Evolutionary conservation across 306 rosid species (phyloP).

Genomic region (Vachellia pachyceras): DNA sequence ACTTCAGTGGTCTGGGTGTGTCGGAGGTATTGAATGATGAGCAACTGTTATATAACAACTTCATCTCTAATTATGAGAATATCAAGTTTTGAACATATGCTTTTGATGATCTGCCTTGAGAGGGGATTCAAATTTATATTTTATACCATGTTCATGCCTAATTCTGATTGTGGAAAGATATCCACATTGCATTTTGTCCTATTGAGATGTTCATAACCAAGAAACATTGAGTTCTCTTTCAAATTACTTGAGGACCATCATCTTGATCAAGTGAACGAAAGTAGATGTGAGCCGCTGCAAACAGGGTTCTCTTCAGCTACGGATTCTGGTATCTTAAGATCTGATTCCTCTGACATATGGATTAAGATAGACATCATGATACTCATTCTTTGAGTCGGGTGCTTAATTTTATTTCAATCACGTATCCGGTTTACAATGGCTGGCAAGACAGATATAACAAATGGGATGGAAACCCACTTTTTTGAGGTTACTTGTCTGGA

Average conservation of each 20-base stretch:
- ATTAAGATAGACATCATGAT: constrained; percentile 15
- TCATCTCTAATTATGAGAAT: constrained; percentile 44
- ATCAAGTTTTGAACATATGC: constrained; percentile 42
- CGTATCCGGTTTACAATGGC: constrained; percentile 19
- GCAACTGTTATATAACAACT: constrained; percentile 41
- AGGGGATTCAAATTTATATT: constrained; percentile 26
- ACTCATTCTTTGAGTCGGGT: not conserved
- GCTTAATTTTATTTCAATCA: constrained; percentile 36
- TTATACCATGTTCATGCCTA: not conserved
- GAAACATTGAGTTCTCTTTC: not conserved
- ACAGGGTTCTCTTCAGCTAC: constrained; percentile 13
- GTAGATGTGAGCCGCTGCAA: constrained; percentile 11
- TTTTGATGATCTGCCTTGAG: constrained; percentile 29
- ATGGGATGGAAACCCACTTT: constrained; percentile 10
- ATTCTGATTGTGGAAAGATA: not conserved
- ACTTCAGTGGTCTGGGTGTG: constrained; percentile 44
- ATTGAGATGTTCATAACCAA: not conserved
- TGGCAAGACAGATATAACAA: constrained; percentile 28
- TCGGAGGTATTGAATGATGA: constrained; percentile 49
- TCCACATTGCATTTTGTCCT: not conserved
- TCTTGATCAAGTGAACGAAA: constrained; percentile 7
- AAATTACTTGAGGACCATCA: constrained; percentile 24
- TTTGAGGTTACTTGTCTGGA: constrained; percentile 24
- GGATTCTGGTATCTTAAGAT: constrained; percentile 26
- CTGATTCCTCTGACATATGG: not conserved